phyloP scores from a whole-genome alignment of 1,284 basidiomycete species.

The Irpex sp. region DNA sequence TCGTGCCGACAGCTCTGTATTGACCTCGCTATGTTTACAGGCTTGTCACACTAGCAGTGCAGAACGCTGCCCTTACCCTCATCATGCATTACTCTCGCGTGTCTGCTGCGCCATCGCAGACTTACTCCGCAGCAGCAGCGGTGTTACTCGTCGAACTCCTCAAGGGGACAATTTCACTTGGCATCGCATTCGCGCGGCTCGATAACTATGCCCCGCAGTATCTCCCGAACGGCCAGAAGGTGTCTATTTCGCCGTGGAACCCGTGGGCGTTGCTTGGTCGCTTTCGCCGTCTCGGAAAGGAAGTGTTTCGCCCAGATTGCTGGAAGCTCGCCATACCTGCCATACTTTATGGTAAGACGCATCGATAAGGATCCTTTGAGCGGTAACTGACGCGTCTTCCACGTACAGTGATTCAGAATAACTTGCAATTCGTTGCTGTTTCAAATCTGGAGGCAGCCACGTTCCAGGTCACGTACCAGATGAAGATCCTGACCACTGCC shows the following conservation, averaged over 20 bases:
- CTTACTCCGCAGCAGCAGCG: constrained; percentile 89
- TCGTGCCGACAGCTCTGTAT: constrained; percentile 1
- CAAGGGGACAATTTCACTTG: constrained; percentile 84
- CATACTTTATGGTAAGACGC: constrained; percentile 57
- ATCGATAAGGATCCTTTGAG: not conserved
- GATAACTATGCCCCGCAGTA: constrained; percentile 26
- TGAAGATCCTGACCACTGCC: constrained; percentile 96
- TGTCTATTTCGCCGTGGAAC: constrained; percentile 28
- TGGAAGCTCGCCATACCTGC: constrained; percentile 84
- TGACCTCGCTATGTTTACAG: constrained; percentile 36
- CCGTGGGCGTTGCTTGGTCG: constrained; percentile 36
- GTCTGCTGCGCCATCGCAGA: constrained; percentile 67
- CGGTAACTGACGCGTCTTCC: not conserved
- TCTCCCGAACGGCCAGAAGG: constrained; percentile 15
- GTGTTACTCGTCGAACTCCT: constrained; percentile 92
- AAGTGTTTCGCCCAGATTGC: constrained; percentile 65
- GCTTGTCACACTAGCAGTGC: constrained; percentile 87
- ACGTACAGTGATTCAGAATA: constrained; percentile 81
- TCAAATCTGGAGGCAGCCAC: constrained; percentile 89
- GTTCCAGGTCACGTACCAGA: constrained; percentile 91
- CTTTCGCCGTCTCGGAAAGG: constrained; percentile 39
- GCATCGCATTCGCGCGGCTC: constrained; percentile 49
- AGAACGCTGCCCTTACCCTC: constrained; percentile 87
- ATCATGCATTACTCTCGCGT: constrained; percentile 96
- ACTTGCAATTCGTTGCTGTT: constrained; percentile 92